phyloP scores from a whole-genome alignment of 2,329 filamentous ascomycete genomes.

The Parastagonospora avenae region DNA sequence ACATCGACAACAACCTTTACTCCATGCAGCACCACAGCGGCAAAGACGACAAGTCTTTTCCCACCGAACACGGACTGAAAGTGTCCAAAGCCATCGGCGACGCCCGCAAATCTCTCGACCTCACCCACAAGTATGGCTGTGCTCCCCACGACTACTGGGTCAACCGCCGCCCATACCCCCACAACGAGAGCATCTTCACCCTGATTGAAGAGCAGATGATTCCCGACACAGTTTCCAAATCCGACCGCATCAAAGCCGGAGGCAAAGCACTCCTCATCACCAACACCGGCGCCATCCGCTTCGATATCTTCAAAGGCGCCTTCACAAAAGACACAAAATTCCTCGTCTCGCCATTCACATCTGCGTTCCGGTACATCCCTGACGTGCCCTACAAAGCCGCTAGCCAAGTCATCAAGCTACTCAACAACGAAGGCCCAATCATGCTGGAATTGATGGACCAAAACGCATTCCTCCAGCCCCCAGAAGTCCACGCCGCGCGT shows the following conservation, averaged over 20 bases:
- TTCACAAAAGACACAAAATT: conserved; percentile 90
- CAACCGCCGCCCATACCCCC: conserved; percentile 74
- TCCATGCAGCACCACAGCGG: conserved; percentile 82
- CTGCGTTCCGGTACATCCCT: conserved; percentile 74
- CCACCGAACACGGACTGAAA: conserved; percentile 74
- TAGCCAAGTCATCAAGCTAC: conserved; percentile 65
- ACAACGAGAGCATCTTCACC: conserved; percentile 75
- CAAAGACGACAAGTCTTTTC: conserved; percentile 73
- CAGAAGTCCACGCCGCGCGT: conserved; percentile 49
- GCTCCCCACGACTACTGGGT: conserved; percentile 83
- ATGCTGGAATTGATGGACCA: conserved; percentile 39
- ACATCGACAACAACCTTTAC: conserved; percentile 92
- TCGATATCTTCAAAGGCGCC: conserved; percentile 90
- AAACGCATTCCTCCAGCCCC: conserved; percentile 49
- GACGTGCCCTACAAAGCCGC: conserved; percentile 82
- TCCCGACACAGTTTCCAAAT: conserved; percentile 65
- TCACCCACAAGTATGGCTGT: conserved; percentile 81
- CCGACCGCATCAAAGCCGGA: conserved; percentile 49
- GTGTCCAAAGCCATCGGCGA: conserved; percentile 72
- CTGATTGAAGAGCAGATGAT: conserved; percentile 80
- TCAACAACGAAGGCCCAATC: conserved; percentile 64
- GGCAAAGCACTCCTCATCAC: conserved; percentile 73
- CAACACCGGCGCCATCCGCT: conserved; percentile 91
- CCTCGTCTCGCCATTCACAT: conserved; percentile 86
- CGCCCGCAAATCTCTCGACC: conserved; percentile 70